Evolutionary conservation across 805 yeast genomes (phyloP), one percentile per base, ranked within the genome.

Genomic region (Candida dajiaensis): DNA sequence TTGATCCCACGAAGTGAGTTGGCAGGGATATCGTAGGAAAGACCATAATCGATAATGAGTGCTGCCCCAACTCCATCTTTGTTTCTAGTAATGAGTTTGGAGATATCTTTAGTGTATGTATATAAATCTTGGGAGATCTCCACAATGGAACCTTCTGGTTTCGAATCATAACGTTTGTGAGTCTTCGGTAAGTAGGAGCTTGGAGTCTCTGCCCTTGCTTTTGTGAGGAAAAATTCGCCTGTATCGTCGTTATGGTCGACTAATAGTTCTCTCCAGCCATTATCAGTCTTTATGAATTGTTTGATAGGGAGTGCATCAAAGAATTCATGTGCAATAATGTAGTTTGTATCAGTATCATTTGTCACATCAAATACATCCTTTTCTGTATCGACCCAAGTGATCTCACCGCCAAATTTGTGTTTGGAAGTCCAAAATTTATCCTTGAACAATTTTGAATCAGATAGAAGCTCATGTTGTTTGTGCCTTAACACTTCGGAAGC

Each of bases 271-370:
- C 90, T 69, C 96, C 96, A 88, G 0, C 92, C 92, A 15, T 78
- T 64, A 16, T 71, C 69, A 0, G 83, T 80, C 50, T 73, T 75
- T 44, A 74, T 72, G 58, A 84, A 87, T 51, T 81, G 76, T 52
- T 83, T 80, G 21, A 88, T 80, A 0, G 96, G 95, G 46, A 88
- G 67, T 0, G 96, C 95, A 64, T 88, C 96, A 59, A 83, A 88
- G 57, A 88, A 88, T 62, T 88, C 96, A 60, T 88, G 96, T 0
- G 95, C 94, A 45, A 88, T 61, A 6, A 85, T 70, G 59, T 78
- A 87, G 49, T 85, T 83, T 38, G 86, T 71, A 2, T 55, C 61
- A 2, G 21, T 16, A 1, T 41, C 33, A 9, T 45, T 12, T 7
- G 50, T 45, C 4, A 40, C 20, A 2, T 51, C 51, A 16, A 40